Evolutionary conservation across 352 stramenopile species (phyloP).

Genomic region (Aphanomyces stellatus): DNA sequence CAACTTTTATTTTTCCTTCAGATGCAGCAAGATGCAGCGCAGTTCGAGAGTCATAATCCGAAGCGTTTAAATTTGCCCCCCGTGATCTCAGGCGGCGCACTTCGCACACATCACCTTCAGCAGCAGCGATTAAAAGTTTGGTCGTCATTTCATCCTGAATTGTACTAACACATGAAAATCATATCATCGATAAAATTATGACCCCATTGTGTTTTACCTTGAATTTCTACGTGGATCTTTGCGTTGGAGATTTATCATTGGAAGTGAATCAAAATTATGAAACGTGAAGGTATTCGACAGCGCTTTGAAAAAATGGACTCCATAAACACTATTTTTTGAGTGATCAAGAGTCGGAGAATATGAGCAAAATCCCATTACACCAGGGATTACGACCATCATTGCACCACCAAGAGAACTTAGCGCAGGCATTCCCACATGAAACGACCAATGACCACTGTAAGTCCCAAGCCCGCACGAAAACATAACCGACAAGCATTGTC

Average conservation of each 20-base stretch:
- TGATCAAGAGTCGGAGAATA: constrained; percentile 35
- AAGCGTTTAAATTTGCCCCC: constrained; percentile 21
- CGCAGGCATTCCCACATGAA: constrained; percentile 32
- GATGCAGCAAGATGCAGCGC: constrained; percentile 26
- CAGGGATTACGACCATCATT: constrained; percentile 33
- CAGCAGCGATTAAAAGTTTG: constrained; percentile 1
- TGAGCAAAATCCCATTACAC: constrained; percentile 29
- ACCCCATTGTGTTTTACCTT: background rate
- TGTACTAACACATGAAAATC: background rate
- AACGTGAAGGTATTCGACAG: constrained; percentile 25
- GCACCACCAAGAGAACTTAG: constrained; percentile 32
- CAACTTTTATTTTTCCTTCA: constrained; percentile 22
- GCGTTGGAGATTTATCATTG: constrained; percentile 4
- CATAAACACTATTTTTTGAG: constrained; percentile 31
- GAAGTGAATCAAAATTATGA: constrained; percentile 28
- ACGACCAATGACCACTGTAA: constrained; percentile 26
- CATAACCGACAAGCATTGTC: constrained; percentile 25
- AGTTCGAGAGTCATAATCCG: constrained; percentile 25
- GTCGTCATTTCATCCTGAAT: constrained; percentile 5
- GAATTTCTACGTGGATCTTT: background rate
- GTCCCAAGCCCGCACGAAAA: constrained; percentile 37
- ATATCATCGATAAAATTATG: background rate
- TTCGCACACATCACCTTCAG: constrained; percentile 8
- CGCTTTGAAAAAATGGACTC: constrained; percentile 27
- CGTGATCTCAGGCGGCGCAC: background rate